Conservation (phyloP, 1,284 basidiomycete species). For the Leccinum ponderosum region DNA sequence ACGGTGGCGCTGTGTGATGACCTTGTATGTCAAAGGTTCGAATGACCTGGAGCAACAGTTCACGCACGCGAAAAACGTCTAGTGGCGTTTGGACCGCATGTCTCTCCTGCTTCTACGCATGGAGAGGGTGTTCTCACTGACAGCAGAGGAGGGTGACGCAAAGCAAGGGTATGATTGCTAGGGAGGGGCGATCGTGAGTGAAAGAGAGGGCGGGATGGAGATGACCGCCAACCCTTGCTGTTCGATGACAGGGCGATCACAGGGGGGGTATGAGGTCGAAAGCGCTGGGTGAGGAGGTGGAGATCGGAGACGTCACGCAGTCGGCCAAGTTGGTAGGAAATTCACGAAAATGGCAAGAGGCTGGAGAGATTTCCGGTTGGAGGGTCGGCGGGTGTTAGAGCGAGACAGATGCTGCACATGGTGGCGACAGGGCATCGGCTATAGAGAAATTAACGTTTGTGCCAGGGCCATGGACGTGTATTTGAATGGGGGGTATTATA, state of each 20-base stretch:
- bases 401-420: constrained; percentile 8
- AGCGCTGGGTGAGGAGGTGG: neutral
- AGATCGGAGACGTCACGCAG: constrained; percentile 9
- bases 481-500: constrained; percentile 8
- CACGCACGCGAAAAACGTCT: constrained; percentile 29
- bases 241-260: neutral
- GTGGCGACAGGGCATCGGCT: constrained; percentile 5
- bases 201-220: neutral
- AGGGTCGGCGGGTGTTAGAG: neutral
- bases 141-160: constrained; percentile 1
- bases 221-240: constrained; percentile 3
- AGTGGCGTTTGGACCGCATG: constrained; percentile 31
- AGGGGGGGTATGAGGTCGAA: neutral
- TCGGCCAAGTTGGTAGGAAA: neutral
- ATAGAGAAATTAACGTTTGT: constrained; percentile 22
- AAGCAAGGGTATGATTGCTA: neutral
- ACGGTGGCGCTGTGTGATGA: neutral
- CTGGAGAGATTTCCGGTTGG: constrained; percentile 6
- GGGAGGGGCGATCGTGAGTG: constrained; percentile 1
- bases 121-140: constrained; percentile 13
- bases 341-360: constrained; percentile 8
- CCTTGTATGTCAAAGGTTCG: constrained; percentile 2
- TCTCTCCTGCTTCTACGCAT: constrained; percentile 12
- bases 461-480: neutral
- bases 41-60: constrained; percentile 13